These are phyloP conservation scores for Whalleya microplaca DNA, from an alignment of 2,329 filamentous ascomycete species.

Conservation along the genomic window DNA sequence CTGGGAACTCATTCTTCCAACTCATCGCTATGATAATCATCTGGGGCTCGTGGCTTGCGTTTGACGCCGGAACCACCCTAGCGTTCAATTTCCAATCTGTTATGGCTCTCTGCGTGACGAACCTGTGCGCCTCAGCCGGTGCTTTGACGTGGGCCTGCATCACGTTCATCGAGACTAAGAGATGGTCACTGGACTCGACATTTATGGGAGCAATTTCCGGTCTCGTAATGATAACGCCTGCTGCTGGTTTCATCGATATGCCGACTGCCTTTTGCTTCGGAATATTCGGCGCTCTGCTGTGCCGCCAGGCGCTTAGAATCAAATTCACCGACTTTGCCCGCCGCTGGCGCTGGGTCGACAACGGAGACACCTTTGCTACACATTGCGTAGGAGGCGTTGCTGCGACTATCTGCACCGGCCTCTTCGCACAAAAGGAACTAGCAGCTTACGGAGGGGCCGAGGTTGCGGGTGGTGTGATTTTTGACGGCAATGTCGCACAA, in stretches of 20 bases:
- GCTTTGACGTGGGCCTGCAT: conserved; percentile 51
- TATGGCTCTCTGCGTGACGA: conserved; percentile 54
- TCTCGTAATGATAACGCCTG: conserved; percentile 55
- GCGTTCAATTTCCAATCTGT: conserved; percentile 53
- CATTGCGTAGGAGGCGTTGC: conserved; percentile 56
- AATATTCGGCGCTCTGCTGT: conserved; percentile 49
- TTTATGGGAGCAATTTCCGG: conserved; percentile 58
- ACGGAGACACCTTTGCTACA: conserved; percentile 59
- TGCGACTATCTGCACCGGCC: conserved; percentile 53
- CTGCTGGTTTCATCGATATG: conserved; percentile 51
- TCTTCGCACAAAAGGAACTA: conserved; percentile 54
- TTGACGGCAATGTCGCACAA: conserved; percentile 55
- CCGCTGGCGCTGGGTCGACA: conserved; percentile 55
- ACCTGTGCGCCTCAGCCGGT: conserved; percentile 51
- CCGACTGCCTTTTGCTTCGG: conserved; percentile 53
- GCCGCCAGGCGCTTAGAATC: conserved; percentile 55
- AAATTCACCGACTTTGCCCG: conserved; percentile 54
- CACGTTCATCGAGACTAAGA: conserved; percentile 43
- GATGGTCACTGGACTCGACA: conserved; percentile 52
- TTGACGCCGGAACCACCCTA: conserved; percentile 53
- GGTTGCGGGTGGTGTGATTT: conserved; percentile 54
- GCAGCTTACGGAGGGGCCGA: conserved; percentile 54
- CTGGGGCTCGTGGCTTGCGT: conserved; percentile 56
- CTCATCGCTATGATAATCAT: conserved; percentile 52
- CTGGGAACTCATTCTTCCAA: conserved; percentile 52